Evolutionary conservation across 768 basidiomycete species (phyloP), one percentile per base, ranked within the genome.

Genomic region (Trametes gibbosa): DNA sequence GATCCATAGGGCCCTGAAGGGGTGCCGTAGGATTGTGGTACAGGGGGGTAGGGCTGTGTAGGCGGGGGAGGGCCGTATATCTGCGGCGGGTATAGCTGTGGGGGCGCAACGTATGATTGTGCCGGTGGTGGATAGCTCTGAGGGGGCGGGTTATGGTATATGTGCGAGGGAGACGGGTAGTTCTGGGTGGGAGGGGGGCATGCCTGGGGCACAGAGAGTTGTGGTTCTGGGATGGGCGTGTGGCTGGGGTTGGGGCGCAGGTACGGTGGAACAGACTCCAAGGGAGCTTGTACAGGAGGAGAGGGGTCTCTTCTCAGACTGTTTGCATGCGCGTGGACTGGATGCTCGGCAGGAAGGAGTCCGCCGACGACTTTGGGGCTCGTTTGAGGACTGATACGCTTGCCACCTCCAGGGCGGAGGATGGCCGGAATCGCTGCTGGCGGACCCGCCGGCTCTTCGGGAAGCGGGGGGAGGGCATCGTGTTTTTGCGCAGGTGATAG

Each of bases 391-490:
- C 56, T 63, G 1, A 54, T 49, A 17, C 50, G 41, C 8, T 16
- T 5, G 10, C 43, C 61, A 10, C 69, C 69, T 3, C 76, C 73
- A 16, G 81, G 76, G 35, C 78, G 79, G n/a, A 83, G 73, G 32
- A 76, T 69, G 1, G 74, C 66, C 9, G 83, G 80, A 13, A 78
- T 43, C 21, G 57, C 32, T 8, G n/a, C 56, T 10, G 65, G 46
- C 9, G 34, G 29, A 3, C 25, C 50, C 17, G 3, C 35, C 17
- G 54, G 25, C 16, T 71, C 65, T 13, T 71, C 72, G 0, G 77
- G 79, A 23, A 78, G 66, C 17, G 80, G 75, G 13, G 81, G 80
- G 12, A 81, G 70, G 7, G 73, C 62, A 37, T 74, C 70, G 21
- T 74, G 64, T 29, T 68, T 52, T 50, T 51, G 62, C 37, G 69